A percentile compares a stretch with the other conserved stretches of the same genome.
Conservation (phyloP, 116 monocot genomes). For the Dioscorea cayenensis region DNA sequence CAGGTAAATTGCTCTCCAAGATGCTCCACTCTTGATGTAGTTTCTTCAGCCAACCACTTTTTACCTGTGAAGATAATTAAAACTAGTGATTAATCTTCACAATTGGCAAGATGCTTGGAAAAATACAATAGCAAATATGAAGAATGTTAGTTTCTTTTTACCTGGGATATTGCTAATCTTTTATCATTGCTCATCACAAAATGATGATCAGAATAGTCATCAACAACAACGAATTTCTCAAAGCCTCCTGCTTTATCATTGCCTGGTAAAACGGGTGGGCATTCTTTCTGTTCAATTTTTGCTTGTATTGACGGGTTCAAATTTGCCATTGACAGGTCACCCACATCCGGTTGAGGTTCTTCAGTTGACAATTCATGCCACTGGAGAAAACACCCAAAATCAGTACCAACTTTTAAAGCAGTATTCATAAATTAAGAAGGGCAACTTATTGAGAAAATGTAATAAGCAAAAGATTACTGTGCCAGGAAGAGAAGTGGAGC, state of each 20-base stretch:
- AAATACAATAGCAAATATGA: background rate
- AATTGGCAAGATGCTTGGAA: background rate
- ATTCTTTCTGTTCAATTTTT: slow-evolving; percentile 8
- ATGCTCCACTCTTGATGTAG: slow-evolving; percentile 85
- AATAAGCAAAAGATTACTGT: slow-evolving; percentile 16
- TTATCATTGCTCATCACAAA: slow-evolving; percentile 25
- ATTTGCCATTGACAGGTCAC: slow-evolving; percentile 4
- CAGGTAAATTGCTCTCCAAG: slow-evolving; percentile 63
- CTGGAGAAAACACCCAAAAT: background rate
- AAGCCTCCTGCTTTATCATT: slow-evolving; percentile 18
- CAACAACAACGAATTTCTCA: slow-evolving; percentile 54
- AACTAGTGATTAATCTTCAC: background rate
- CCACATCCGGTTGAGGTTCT: slow-evolving; percentile 6
- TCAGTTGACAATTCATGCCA: slow-evolving; percentile 7
- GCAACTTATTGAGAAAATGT: background rate
- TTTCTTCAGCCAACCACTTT: slow-evolving; percentile 65
- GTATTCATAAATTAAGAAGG: slow-evolving; percentile 1
- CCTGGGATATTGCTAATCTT: slow-evolving; percentile 22
- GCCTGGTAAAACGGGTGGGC: slow-evolving; percentile 1
- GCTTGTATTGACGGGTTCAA: slow-evolving; percentile 4
- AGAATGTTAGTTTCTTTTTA: background rate
- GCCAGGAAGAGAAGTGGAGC: slow-evolving; percentile 19
- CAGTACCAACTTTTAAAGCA: background rate
- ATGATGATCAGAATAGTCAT: slow-evolving; percentile 66
- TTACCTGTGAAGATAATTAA: slow-evolving; percentile 23